These are phyloP conservation scores for Pyronema omphalodes DNA, from an alignment of 495 filamentous ascomycete species.

Conservation along the genomic window DNA sequence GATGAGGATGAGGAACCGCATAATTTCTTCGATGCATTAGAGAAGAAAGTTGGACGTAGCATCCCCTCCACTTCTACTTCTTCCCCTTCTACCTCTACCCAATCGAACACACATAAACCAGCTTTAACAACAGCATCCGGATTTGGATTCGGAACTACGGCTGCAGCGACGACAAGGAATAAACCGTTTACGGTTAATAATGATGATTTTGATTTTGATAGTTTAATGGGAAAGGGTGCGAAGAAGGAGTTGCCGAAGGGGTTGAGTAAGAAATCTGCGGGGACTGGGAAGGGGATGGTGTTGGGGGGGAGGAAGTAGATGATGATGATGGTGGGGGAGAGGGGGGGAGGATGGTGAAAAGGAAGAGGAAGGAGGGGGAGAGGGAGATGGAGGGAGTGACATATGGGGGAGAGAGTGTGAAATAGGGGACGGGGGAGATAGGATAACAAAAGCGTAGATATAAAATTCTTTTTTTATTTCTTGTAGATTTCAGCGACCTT, in stretches of 20 bases:
- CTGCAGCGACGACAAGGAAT: conserved; percentile 21
- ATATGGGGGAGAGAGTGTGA: conserved; percentile 36
- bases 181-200: conserved; percentile 43
- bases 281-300: conserved; percentile 10
- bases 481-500: too few relatives aligned
- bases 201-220: conserved; percentile 82
- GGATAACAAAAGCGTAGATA: too few relatives aligned
- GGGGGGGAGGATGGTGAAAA: not conserved
- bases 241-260: conserved; percentile 21
- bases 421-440: too few relatives aligned
- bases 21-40: conserved; percentile 32
- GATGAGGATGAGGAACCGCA: conserved; percentile 43
- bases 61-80: conserved; percentile 23
- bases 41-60: conserved; percentile 24
- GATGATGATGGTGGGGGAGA: not conserved
- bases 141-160: conserved; percentile 4
- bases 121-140: conserved; percentile 6
- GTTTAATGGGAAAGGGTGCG: conserved; percentile 61
- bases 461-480: too few relatives aligned
- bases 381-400: conserved; percentile 50
- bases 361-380: conserved; percentile 25
- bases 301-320: conserved; percentile 9
- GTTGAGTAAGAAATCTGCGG: conserved; percentile 5
- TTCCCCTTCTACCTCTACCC: too few relatives aligned
- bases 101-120: conserved; percentile 19